phyloP scores from a whole-genome alignment of 495 filamentous ascomycete genomes.

The Gamarada debralockiae region DNA sequence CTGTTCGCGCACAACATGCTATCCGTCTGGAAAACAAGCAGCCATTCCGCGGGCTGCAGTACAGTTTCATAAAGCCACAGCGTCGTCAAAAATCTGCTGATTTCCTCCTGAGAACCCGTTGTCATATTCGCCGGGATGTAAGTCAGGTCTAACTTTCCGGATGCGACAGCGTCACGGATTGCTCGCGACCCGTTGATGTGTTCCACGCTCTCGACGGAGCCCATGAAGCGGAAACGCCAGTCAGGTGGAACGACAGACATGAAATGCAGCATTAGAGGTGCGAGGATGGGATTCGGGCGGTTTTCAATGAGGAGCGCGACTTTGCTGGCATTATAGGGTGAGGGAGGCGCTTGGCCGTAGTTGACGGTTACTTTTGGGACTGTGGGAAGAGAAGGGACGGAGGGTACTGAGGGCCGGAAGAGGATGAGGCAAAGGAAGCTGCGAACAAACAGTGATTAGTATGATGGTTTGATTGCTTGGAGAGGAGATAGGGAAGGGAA shows the following conservation, averaged over 20 bases:
- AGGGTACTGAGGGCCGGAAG: conserved; percentile 15
- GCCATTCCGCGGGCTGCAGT: conserved; percentile 39
- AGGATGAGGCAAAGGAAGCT: conserved; percentile 16
- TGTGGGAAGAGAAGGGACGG: conserved; percentile 21
- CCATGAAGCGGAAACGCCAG: conserved; percentile 52
- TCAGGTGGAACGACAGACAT: conserved; percentile 47
- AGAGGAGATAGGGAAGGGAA: too few species aligned
- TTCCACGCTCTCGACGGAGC: conserved; percentile 33
- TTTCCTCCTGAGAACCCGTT: conserved; percentile 38
- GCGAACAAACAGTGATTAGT: background rate
- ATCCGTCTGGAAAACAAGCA: conserved; percentile 47
- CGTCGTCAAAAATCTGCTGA: conserved; percentile 41
- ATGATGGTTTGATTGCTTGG: background rate
- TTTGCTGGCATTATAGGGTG: conserved; percentile 42
- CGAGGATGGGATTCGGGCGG: conserved; percentile 37
- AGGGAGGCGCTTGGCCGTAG: conserved; percentile 23
- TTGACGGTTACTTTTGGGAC: conserved; percentile 25
- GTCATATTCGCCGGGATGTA: conserved; percentile 41
- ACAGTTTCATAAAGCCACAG: conserved; percentile 41
- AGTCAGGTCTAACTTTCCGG: conserved; percentile 43
- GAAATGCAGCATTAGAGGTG: conserved; percentile 46
- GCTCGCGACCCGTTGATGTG: conserved; percentile 34
- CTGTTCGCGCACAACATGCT: conserved; percentile 47
- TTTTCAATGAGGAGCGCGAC: conserved; percentile 48
- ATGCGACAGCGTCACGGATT: conserved; percentile 31